phyloP scores from a whole-genome alignment of 23 red algal genomes.

The Gracilariopsis chorda region DNA sequence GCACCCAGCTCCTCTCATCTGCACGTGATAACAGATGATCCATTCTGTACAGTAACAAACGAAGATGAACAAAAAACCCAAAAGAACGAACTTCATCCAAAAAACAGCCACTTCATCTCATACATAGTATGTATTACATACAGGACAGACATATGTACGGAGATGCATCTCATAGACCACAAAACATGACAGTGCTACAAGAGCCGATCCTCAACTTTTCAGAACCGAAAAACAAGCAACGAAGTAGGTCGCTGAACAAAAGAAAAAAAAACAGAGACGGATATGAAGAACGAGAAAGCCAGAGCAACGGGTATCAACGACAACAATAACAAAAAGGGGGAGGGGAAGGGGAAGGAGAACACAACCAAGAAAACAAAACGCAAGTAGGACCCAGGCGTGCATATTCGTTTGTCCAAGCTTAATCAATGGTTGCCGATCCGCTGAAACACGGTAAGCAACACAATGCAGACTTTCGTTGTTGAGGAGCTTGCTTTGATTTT shows the following conservation, averaged over 20 bases:
- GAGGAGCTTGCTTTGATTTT: conserved; percentile 15
- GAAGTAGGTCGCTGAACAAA: background rate
- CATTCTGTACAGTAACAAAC: background rate
- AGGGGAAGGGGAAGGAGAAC: background rate
- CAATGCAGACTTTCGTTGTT: conserved; percentile 2
- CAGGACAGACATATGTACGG: background rate
- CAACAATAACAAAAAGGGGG: background rate
- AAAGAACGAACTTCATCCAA: background rate
- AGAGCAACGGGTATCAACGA: background rate
- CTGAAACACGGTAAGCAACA: conserved; percentile 8
- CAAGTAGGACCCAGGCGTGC: background rate
- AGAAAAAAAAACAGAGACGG: background rate
- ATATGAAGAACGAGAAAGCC: too few relatives aligned
- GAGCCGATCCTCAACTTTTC: background rate
- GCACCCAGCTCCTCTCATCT: too few relatives aligned
- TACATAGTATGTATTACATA: background rate
- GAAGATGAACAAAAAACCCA: background rate
- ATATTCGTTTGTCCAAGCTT: background rate
- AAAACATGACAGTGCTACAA: background rate
- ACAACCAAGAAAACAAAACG: background rate
- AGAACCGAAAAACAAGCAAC: background rate
- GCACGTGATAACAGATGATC: too few relatives aligned
- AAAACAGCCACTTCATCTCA: background rate
- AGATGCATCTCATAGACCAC: background rate
- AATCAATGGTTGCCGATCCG: background rate